phyloP scores from a whole-genome alignment of 2,329 filamentous ascomycete species.

The Claviceps monticola region DNA sequence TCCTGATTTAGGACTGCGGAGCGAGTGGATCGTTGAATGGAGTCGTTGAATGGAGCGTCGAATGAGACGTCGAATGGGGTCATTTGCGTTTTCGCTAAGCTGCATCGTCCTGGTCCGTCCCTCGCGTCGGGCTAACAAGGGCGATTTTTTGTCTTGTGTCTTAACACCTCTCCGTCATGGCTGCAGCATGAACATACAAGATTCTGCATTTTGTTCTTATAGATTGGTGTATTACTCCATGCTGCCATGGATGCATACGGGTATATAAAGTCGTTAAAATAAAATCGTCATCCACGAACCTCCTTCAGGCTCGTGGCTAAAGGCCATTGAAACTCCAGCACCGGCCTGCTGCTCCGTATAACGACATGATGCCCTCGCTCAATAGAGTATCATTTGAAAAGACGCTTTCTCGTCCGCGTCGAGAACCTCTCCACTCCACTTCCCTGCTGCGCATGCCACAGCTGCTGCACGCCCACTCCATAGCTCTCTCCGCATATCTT shows the following conservation, averaged over 20 bases:
- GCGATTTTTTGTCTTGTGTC: not conserved
- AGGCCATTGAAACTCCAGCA: not conserved
- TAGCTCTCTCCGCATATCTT: constrained; percentile 49
- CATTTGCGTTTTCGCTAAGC: not conserved
- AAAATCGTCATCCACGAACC: not conserved
- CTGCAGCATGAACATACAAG: not conserved
- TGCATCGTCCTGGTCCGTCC: not conserved
- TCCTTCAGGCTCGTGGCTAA: not conserved
- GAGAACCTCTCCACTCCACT: constrained; percentile 48
- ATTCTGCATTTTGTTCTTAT: not conserved
- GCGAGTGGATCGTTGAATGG: not conserved
- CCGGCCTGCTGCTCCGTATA: not conserved
- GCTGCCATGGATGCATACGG: not conserved
- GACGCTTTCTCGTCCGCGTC: constrained; percentile 33
- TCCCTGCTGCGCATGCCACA: constrained; percentile 47
- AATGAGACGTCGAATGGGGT: not conserved
- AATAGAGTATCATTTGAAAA: constrained; percentile 32
- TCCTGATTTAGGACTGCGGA: constrained; percentile 1
- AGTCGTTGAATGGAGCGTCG: not conserved
- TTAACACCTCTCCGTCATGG: too few relatives aligned
- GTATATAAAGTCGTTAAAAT: not conserved
- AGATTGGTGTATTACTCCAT: not conserved
- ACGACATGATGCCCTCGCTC: not conserved
- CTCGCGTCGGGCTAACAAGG: not conserved
- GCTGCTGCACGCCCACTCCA: constrained; percentile 42